Conservation (phyloP, 495 filamentous ascomycete genomes). For the Podospora pseudoanserina region DNA sequence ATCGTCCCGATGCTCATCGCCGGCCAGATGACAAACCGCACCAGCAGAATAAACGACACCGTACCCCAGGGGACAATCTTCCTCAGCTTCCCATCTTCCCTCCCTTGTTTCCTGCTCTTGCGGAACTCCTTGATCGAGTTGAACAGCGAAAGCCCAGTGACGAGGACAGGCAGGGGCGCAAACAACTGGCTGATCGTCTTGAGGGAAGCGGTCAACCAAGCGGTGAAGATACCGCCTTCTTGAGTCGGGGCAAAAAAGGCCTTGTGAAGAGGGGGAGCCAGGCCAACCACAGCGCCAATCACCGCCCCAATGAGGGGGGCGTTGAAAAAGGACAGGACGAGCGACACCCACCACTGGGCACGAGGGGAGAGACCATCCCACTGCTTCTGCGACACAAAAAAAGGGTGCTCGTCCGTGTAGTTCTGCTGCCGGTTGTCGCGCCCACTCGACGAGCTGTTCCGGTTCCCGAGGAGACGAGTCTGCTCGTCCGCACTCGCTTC, state of each 20-base stretch:
- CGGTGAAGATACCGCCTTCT: conserved; percentile 66
- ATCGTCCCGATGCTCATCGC: conserved; percentile 54
- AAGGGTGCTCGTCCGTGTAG: conserved; percentile 22
- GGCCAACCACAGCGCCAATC: conserved; percentile 58
- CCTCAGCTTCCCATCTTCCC: conserved; percentile 11
- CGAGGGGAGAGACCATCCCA: conserved; percentile 38
- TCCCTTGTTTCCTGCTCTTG: not conserved
- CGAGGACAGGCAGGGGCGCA: conserved; percentile 65
- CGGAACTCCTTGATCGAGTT: conserved; percentile 47
- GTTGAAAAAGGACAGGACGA: conserved; percentile 56
- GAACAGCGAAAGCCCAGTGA: conserved; percentile 65
- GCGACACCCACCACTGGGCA: conserved; percentile 30
- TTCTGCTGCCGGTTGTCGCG: not conserved
- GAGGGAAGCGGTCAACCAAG: conserved; percentile 66
- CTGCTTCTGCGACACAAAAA: conserved; percentile 14
- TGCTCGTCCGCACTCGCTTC: conserved; percentile 22
- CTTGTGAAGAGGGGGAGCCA: conserved; percentile 58
- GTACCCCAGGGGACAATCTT: conserved; percentile 46
- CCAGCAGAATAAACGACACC: conserved; percentile 49
- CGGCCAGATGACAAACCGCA: conserved; percentile 31
- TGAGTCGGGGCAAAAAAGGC: conserved; percentile 61
- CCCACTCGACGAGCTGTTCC: not conserved
- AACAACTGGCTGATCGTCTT: conserved; percentile 68
- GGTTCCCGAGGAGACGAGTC: conserved; percentile 15
- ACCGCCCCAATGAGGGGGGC: conserved; percentile 63